Evolutionary conservation across 495 filamentous ascomycete genomes (phyloP), one percentile per base, ranked within the genome.

Genomic region (Paragyromitra xinjiangensis): DNA sequence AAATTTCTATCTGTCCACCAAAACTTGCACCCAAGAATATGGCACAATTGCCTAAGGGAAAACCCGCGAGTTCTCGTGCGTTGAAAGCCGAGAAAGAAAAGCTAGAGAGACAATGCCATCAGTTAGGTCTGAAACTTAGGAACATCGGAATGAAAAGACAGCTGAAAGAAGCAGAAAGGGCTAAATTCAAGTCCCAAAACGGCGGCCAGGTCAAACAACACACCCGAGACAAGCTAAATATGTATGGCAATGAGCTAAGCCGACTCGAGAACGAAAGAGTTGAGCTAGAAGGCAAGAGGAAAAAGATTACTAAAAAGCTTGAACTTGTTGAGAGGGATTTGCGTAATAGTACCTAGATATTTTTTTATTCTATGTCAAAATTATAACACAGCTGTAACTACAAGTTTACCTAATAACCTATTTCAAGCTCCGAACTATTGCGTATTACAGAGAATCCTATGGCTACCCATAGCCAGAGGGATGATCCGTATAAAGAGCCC

Each of bases 151-250:
- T 14, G 11, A 71, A 39, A 71, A 51, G 61, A 14, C 29, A 65
- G 12, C 11, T 29, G 29, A 44, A 26, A 3, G 70, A 48, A 29
- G 6, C 6, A 44, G 12, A 71, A 24, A 63, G 56, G 16, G 56
- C 69, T 24, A 62, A 22, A n/a, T 50, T 73, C 45, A 73, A 73
- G 19, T 48, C 69, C 29, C 40, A 16, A 53, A 64, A 16, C 40
- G 29, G 19, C 11, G 55, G 16, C 16, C 42, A 16, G n/a, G 6
- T 8, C 12, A 6, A 37, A 48, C 56, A 71, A 16, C n/a, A 39
- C 24, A 6, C 53, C 37, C 16, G 24, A 39, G 44, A 63, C 42
- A 29, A 39, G 22, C 40, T 63, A 0, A 63, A 63, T 19, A 63
- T 6, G 44, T 71, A 50, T 45, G 24, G 22, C 0, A 56, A 73